These are phyloP conservation scores for Piloderma croceum DNA, from an alignment of 768 basidiomycete species.

Conservation along the genomic window DNA sequence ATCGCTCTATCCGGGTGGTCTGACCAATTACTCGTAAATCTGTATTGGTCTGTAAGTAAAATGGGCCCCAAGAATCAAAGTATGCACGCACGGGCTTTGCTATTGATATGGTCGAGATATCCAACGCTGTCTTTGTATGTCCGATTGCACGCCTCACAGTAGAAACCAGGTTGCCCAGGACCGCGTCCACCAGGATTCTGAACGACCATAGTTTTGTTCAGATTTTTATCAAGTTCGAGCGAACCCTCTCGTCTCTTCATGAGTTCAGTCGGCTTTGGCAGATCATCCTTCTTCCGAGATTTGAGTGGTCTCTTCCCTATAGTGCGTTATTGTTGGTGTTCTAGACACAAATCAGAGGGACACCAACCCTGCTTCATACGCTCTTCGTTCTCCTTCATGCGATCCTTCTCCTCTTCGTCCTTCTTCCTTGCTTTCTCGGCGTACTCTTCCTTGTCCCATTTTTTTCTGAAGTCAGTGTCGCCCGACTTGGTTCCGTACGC, in stretches of 20 bases:
- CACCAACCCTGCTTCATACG: constrained; percentile 72
- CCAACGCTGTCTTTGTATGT: constrained; percentile 92
- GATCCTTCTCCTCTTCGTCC: constrained; percentile 72
- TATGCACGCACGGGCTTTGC: constrained; percentile 75
- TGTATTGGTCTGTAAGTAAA: constrained; percentile 33
- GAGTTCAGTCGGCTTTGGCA: constrained; percentile 90
- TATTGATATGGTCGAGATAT: constrained; percentile 95
- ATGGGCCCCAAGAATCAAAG: constrained; percentile 5
- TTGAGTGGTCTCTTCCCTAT: constrained; percentile 80
- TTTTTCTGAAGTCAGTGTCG: constrained; percentile 79
- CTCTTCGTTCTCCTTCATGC: constrained; percentile 84
- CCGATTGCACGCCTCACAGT: constrained; percentile 85
- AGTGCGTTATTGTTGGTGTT: too few relatives aligned
- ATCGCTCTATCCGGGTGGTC: constrained; percentile 85
- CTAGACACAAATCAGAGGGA: neutral
- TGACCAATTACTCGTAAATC: constrained; percentile 95
- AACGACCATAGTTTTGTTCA: constrained; percentile 93
- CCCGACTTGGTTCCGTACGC: constrained; percentile 32
- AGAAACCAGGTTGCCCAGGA: constrained; percentile 89
- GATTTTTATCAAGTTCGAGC: constrained; percentile 90
- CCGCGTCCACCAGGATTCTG: constrained; percentile 77
- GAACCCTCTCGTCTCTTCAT: constrained; percentile 84
- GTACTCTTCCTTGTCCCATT: constrained; percentile 95
- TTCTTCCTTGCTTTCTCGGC: constrained; percentile 77
- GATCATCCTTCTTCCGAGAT: constrained; percentile 56